Evolutionary conservation across 345 rosid species (phyloP).

Genomic region (Aquilaria sinensis): DNA sequence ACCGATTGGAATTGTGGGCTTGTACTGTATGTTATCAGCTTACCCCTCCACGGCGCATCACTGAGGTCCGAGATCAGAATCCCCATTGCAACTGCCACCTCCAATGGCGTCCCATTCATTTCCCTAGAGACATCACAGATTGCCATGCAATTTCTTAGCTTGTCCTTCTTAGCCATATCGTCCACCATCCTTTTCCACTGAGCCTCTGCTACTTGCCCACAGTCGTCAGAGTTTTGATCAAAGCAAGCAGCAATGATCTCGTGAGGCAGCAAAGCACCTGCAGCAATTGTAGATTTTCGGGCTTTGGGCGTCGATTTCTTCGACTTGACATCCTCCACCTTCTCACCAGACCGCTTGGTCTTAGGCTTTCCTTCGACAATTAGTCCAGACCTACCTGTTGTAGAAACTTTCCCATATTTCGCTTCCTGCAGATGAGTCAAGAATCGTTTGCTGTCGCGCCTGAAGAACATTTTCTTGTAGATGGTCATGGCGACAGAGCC

Average conservation of each 20-base stretch:
- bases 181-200: constrained; percentile 59
- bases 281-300: constrained; percentile 35
- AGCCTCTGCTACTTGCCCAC: constrained; percentile 49
- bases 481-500: constrained; percentile 60
- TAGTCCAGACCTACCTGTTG: too few relatives aligned
- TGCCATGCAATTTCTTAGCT: constrained; percentile 47
- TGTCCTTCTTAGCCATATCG: constrained; percentile 40
- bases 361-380: too few relatives aligned
- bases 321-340: too few relatives aligned
- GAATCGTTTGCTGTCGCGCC: constrained; percentile 43
- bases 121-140: constrained; percentile 55
- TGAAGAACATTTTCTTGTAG: constrained; percentile 44
- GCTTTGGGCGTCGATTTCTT: too few relatives aligned
- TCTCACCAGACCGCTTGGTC: too few relatives aligned
- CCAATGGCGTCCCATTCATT: constrained; percentile 43
- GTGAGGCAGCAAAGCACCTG: constrained; percentile 66
- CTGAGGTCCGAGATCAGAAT: constrained; percentile 43
- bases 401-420: constrained; percentile 16
- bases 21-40: constrained; percentile 44
- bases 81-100: constrained; percentile 52
- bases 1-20: constrained; percentile 33
- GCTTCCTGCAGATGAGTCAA: constrained; percentile 34
- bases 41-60: constrained; percentile 61
- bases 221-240: constrained; percentile 19
- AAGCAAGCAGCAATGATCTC: constrained; percentile 35